Conservation (phyloP, 2,329 filamentous ascomycete genomes). For the Aspergillus melleus region DNA sequence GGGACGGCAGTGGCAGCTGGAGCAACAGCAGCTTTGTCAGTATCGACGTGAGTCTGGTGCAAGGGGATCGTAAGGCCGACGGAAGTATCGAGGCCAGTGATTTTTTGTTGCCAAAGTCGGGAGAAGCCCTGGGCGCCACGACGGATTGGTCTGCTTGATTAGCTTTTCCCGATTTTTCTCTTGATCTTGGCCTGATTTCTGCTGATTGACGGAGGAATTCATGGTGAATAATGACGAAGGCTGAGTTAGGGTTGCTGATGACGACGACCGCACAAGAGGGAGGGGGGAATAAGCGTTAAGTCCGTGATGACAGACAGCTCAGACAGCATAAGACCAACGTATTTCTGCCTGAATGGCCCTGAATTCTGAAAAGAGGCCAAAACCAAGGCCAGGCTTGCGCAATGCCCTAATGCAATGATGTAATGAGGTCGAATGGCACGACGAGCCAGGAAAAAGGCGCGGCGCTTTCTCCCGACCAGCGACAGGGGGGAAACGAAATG, state of each 20-base stretch:
- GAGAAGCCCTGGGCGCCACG: constrained; percentile 14
- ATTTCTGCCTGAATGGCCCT: neutral
- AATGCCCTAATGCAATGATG: neutral
- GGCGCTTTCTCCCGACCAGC: neutral
- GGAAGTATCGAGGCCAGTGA: constrained; percentile 14
- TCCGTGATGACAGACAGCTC: neutral
- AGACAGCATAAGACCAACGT: neutral
- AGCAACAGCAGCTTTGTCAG: constrained; percentile 14
- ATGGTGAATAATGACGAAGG: neutral
- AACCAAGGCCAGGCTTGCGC: neutral
- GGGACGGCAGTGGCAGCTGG: constrained; percentile 12
- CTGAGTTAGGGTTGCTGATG: neutral
- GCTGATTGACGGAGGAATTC: neutral
- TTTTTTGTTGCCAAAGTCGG: constrained; percentile 14
- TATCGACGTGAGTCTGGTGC: constrained; percentile 15
- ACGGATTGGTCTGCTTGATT: constrained; percentile 10
- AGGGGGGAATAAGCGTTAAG: neutral
- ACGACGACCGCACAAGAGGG: neutral
- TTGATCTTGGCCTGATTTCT: neutral
- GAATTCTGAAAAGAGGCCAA: no score
- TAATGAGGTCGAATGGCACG: neutral
- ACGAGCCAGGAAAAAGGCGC: neutral
- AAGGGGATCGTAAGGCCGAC: constrained; percentile 11
- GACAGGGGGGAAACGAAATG: neutral
- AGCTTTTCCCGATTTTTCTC: neutral